Base-by-base conservation (phyloP, 768 basidiomycete genomes). In the Pleurotus pulmonarius region DNA sequence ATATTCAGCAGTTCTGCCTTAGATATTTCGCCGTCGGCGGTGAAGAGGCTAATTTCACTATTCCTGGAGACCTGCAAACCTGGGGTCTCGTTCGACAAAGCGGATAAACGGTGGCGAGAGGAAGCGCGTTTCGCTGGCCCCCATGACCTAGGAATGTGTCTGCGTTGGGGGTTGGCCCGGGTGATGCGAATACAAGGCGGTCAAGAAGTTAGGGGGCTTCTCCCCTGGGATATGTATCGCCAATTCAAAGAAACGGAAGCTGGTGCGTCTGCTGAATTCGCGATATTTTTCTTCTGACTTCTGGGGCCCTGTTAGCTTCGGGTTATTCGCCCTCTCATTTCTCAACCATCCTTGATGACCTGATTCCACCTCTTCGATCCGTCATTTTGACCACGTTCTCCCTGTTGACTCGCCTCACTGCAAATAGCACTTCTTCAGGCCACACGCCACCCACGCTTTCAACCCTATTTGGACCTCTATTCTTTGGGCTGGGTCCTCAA, bases 361-460 rank as follows among this genome's bases (percentile, higher is more conserved):
- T 89, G 25, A 72, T 76, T 1, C 77, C 80, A 1, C 74, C 80
- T 1, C 69, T 87, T 16, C 86, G 81, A 60, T 75, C 79, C 0
- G 78, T 92, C 44, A 69, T 92, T 55, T 70, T 83, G 60, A 83
- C 88, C 2, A 73, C 96, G 2, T 81, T 98, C 60, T 80, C 85
- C n/a, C 85, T 98, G 43, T 78, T 96, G 46, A 82, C 87, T 3
- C 83, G 88, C 29, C 81, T 98, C 60, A 85, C 89, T 0, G 92
- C 94, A 1, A 86, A 97, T 68, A 88, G 89, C 25, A 80, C 87
- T 16, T 79, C 82, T 6, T 94, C 92, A 11, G 95, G 96, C 2
- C 90, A 96, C 62, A 95, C 94, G 0, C 94, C 94, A 0, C 89
- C 91, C 16, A 86, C 92, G 1, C 83, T 98, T 39, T 92, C 94